phyloP scores from a whole-genome alignment of 2,329 filamentous ascomycete species.

The Metarhizium album region DNA sequence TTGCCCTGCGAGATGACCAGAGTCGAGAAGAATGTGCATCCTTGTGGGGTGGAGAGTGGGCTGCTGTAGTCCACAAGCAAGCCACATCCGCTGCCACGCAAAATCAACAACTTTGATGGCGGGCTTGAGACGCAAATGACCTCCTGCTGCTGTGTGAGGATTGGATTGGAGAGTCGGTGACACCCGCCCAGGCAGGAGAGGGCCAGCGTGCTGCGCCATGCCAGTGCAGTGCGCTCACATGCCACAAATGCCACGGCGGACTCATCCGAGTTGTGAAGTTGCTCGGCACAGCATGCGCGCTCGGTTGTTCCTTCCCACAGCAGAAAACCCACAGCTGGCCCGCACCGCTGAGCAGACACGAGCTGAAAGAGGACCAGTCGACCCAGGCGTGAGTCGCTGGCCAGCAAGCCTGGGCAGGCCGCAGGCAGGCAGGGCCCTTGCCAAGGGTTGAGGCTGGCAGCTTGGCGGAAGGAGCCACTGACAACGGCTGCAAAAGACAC shows the following conservation, averaged over 20 bases:
- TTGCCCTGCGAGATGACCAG: not conserved
- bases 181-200: not conserved
- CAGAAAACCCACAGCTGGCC: too few relatives aligned
- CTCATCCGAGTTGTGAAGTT: not conserved
- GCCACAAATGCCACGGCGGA: not conserved
- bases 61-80: not conserved
- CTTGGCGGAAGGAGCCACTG: not conserved
- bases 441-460: too few relatives aligned
- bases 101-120: not conserved
- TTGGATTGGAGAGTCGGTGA: not conserved
- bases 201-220: not conserved
- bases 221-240: not conserved
- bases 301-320: not conserved
- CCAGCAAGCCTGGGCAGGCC: not conserved
- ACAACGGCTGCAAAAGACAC: not conserved
- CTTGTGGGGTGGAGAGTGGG: not conserved
- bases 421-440: too few relatives aligned
- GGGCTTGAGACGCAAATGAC: not conserved
- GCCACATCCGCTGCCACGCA: not conserved
- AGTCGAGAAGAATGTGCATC: not conserved
- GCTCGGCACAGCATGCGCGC: not conserved
- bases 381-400: too few relatives aligned
- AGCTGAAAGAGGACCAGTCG: too few relatives aligned
- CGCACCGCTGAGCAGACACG: too few relatives aligned
- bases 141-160: not conserved